Base-by-base conservation (phyloP, 768 basidiomycete genomes). In the Tricholoma matsutake region DNA sequence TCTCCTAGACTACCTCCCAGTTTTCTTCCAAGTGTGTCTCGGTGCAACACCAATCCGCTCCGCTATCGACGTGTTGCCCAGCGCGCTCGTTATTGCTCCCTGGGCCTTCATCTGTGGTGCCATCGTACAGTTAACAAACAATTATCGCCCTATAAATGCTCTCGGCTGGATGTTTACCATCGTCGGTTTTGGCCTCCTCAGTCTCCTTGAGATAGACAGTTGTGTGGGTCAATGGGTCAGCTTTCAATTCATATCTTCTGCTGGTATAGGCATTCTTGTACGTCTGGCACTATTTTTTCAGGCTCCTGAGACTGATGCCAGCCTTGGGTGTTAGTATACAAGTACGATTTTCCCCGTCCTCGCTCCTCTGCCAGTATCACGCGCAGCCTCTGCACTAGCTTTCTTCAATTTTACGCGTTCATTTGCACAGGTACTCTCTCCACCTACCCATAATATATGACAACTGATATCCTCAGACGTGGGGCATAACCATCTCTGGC, bases 401-500 rank as follows among this genome's bases (percentile, higher is more conserved):
- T 78, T 81, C 62, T 76, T 78, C 54, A 68, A 69, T 13, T 80
- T 80, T 63, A 49, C 70, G 5, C 74, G 80, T 6, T 62, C 68
- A 1, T 78, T 78, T 51, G 71, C 74, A 1, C 67, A 73, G 51
- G 79, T 77, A 51, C 43, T 69, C 49, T 10, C 41, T 10, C 31
- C 4, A 4, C n/a, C 20, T 10, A 14, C 14, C 11, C 9, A 29
- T 8, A 22, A 16, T 18, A 7, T 41, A 53, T 20, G 16, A 52
- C 14, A 51, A 5, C 28, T 25, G 4, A 39, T 58, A 31, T 39
- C 39, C 4, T 9, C 68, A 83, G 77, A 75, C 73, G 6, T 82
- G 83, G 79, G 86, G 85, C 0, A 71, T 85, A 63, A 74, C 79
- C 0, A 76, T 87, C 60, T 79, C 81, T 2, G 75, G 74, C 13